Conservation (phyloP, 1,284 basidiomycete genomes). For the Volvariella surrecta region DNA sequence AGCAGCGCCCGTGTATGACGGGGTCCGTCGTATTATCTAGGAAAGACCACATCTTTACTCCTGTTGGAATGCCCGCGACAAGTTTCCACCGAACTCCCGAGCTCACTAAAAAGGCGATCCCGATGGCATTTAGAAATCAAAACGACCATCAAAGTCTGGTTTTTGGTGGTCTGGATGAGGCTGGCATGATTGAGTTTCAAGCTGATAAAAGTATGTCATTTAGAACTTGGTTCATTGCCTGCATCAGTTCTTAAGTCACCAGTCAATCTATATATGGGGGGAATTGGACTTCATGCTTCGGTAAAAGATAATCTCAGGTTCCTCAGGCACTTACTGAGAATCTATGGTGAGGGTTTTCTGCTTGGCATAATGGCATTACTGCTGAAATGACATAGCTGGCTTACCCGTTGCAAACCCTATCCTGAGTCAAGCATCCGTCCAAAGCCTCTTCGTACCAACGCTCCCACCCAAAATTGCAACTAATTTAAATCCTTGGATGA, state of each 20-base stretch:
- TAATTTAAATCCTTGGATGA: constrained; percentile 7
- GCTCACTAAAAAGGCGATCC: constrained; percentile 10
- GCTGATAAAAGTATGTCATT: constrained; percentile 10
- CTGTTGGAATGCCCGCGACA: constrained; percentile 13
- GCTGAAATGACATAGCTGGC: constrained; percentile 8
- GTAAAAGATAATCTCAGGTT: constrained; percentile 21
- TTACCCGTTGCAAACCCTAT: constrained; percentile 10
- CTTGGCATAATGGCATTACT: too few species aligned
- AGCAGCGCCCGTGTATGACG: neutral
- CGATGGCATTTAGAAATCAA: constrained; percentile 11
- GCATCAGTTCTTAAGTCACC: constrained; percentile 6
- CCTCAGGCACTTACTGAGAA: constrained; percentile 21
- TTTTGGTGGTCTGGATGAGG: constrained; percentile 11
- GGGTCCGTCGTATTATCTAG: constrained; percentile 5
- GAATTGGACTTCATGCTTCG: constrained; percentile 17
- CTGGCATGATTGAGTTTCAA: constrained; percentile 10
- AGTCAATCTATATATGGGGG: constrained; percentile 16
- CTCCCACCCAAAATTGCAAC: constrained; percentile 3
- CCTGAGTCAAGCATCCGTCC: constrained; percentile 10
- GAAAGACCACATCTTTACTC: constrained; percentile 16
- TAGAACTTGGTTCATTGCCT: too few species aligned
- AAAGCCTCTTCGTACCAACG: constrained; percentile 12
- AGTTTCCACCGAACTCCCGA: constrained; percentile 14
- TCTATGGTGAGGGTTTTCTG: constrained; percentile 21
- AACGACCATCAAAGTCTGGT: constrained; percentile 7